Evolutionary conservation across 2,329 filamentous ascomycete genomes (phyloP).

Genomic region (Xylogone sp.): DNA sequence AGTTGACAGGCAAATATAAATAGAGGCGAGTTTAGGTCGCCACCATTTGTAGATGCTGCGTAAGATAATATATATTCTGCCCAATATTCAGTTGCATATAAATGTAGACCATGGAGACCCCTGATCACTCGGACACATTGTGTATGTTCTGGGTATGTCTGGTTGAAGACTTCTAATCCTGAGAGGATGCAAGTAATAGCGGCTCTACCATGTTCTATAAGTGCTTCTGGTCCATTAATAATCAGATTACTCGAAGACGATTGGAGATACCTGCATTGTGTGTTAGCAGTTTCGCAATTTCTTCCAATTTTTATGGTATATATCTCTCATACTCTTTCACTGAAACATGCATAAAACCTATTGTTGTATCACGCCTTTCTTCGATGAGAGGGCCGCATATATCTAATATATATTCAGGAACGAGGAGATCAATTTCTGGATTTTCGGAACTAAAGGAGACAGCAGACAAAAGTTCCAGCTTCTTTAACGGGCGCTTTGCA

Average conservation of each 20-base stretch:
- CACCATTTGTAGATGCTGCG: not conserved
- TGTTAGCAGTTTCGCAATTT: not conserved
- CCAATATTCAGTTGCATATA: constrained; percentile 29
- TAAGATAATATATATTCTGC: constrained; percentile 22
- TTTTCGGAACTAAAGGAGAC: constrained; percentile 22
- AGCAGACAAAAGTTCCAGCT: constrained; percentile 31
- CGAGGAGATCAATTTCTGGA: constrained; percentile 5
- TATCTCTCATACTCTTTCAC: constrained; percentile 7
- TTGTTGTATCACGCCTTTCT: constrained; percentile 4
- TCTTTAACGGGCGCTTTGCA: constrained; percentile 29
- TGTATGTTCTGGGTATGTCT: not conserved
- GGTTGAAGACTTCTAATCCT: constrained; percentile 15
- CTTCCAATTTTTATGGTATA: not conserved
- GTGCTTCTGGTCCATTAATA: constrained; percentile 6
- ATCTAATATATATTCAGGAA: constrained; percentile 16
- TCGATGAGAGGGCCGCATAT: constrained; percentile 7
- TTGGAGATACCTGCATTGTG: constrained; percentile 11
- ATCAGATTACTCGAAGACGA: constrained; percentile 2
- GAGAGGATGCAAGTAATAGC: constrained; percentile 21
- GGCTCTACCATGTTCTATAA: constrained; percentile 19
- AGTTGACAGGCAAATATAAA: constrained; percentile 1
- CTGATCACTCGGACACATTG: constrained; percentile 15
- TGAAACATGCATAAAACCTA: constrained; percentile 10
- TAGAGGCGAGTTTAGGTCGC: not conserved
- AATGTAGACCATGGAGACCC: constrained; percentile 27